Base-by-base conservation (phyloP, 2,329 filamentous ascomycete species). In the Fusarium succisae region DNA sequence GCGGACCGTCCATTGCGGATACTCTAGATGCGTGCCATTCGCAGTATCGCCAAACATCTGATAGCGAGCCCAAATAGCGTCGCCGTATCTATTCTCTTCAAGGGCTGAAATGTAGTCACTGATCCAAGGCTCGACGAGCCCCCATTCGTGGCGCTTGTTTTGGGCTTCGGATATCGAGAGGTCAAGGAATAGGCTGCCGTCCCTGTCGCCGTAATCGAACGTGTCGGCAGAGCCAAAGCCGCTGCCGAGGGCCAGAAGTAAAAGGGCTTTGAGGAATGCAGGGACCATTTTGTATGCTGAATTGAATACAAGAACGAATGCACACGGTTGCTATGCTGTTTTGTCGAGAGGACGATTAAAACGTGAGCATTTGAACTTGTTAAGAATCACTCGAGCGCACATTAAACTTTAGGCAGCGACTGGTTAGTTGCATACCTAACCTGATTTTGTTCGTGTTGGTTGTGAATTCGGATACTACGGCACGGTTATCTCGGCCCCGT, bases 251-350 rank as follows among this genome's bases (percentile, higher is more conserved):
- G 28, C 39, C 1, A 57, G 51, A 8, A 41, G 26, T 7, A 57
- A 4, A 8, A 47, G 10, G n/a, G 24, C 10, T 22, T 13, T 26
- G 7, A 47, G 11, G n/a, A 57, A 35, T 10, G 10, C 1, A 37
- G 14, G 1, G 3, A 11, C 20, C 32, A 35, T 26, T 20, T 18
- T n/a, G 10, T 11, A 28, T 37, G 17, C 13, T n/a, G n/a, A n/a
- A n/a, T 26, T 26, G 22, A 2, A 4, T 8, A 26, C 18, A 22
- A 4, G 13, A 10, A 47, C 28, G 1, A 26, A 3, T 5, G 18
- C 11, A n/a, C 0, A 22, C 0, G 3, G 3, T 13, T 8, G 3
- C 5, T 17, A 7, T 3, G 6, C 1, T 15, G 7, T 5, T 41
- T 17, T 26, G 18, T n/a, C 8, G 8, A 35, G n/a, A 35, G 4